Evolutionary conservation across 2,329 filamentous ascomycete species (phyloP), one percentile per base, ranked within the genome.

Genomic region (Cladophialophora exuberans): DNA sequence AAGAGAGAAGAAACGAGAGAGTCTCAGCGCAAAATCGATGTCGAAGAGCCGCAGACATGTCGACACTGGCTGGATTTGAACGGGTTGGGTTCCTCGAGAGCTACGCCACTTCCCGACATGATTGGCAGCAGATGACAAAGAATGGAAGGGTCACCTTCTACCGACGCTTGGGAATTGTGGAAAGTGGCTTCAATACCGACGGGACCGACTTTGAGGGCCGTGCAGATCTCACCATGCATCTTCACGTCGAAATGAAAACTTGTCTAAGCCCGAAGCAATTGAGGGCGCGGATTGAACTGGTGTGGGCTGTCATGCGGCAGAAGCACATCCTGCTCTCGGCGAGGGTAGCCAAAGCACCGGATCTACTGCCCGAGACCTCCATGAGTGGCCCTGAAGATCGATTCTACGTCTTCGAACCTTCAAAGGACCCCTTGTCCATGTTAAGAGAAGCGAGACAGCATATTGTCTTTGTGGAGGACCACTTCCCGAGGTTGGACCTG

Each of bases 81-180:
- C 47, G 20, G 17, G 11, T 46, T 4, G 33, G 23, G n/a, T 60
- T 53, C 53, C 44, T 56, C 5, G 36, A 56, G 15, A 55, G 49
- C 45, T 60, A 60, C 31, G 57, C 53, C 11, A 56, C 57, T 3
- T 6, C n/a, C 28, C 44, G 50, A 2, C 52, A 60, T 44, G 53
- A 54, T 23, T 60, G 57, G 57, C 41, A 33, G 23, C 13, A 43
- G 9, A 47, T 23, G 13, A 42, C 31, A 7, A 39, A 28, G 15
- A 35, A 42, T 17, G 39, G 26, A 35, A 26, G 20, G 5, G 13
- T 30, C 13, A 18, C 31, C 9, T 54, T 45, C 35, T 54, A 54
- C 23, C 54, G 62, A 10, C 54, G 55, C 15, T 49, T 57, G 11
- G 62, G 62, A 36, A 44, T 62, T n/a, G 62, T 64, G 15, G 62